phyloP scores from a whole-genome alignment of 495 filamentous ascomycete species.

The Neurospora sp. region DNA sequence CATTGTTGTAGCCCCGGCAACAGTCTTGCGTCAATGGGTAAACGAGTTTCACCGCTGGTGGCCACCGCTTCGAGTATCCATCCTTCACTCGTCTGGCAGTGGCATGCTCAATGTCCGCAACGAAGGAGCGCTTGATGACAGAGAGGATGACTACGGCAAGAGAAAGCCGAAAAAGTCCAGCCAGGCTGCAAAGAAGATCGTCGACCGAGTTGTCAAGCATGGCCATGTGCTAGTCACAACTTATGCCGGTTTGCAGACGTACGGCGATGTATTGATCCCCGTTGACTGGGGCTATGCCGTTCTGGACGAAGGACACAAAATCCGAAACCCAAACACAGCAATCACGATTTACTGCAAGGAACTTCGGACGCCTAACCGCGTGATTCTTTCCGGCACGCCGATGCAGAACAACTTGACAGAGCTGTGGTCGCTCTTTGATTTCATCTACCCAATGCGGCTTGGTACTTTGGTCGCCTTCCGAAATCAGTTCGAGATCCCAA shows the following conservation, averaged over 20 bases:
- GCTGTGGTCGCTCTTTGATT: slow-evolving; percentile 98
- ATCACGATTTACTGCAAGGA: slow-evolving; percentile 93
- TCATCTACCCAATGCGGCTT: slow-evolving; percentile 89
- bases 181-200: slow-evolving; percentile 63
- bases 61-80: slow-evolving; percentile 88
- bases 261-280: slow-evolving; percentile 65
- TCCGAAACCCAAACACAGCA: slow-evolving; percentile 84
- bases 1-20: slow-evolving; percentile 85
- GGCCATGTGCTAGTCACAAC: slow-evolving; percentile 93
- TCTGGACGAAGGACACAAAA: slow-evolving; percentile 95
- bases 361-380: slow-evolving; percentile 71
- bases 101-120: slow-evolving; percentile 78
- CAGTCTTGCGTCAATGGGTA: slow-evolving; percentile 93
- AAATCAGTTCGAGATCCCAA: slow-evolving; percentile 83
- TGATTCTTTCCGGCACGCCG: slow-evolving; percentile 91
- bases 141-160: slow-evolving; percentile 37
- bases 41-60: slow-evolving; percentile 98
- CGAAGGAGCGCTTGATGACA: slow-evolving; percentile 64
- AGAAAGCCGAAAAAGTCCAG: slow-evolving; percentile 30
- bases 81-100: slow-evolving; percentile 88
- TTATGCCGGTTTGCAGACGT: slow-evolving; percentile 84
- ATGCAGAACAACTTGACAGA: slow-evolving; percentile 98
- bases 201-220: slow-evolving; percentile 70
- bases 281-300: slow-evolving; percentile 89
- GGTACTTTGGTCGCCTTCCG: slow-evolving; percentile 86